Conservation (phyloP, 306 rosid genomes). For the Dryas drummondii region DNA sequence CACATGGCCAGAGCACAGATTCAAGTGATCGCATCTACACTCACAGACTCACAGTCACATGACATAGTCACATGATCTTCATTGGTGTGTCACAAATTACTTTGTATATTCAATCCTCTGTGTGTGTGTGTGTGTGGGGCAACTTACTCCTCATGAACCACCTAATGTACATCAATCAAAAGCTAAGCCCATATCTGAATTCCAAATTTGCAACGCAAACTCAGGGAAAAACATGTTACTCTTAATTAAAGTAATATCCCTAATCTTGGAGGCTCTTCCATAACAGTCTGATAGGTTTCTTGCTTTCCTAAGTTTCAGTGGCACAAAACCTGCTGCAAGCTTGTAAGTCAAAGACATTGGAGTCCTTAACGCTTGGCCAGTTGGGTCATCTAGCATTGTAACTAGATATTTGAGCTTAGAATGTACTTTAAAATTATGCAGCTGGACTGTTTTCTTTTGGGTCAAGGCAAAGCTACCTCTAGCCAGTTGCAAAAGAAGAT, state of each 20-base stretch:
- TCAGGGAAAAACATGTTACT: neutral
- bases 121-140: neutral
- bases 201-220: too few relatives aligned
- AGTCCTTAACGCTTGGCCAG: too few relatives aligned
- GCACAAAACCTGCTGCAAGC: too few relatives aligned
- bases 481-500: neutral
- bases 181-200: neutral
- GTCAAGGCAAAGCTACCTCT: constrained; percentile 8
- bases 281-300: too few relatives aligned
- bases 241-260: neutral
- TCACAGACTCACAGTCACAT: neutral
- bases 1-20: constrained; percentile 34
- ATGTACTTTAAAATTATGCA: neutral
- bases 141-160: neutral
- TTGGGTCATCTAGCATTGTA: neutral
- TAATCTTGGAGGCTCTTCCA: too few relatives aligned
- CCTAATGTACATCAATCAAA: neutral
- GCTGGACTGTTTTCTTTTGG: constrained; percentile 3
- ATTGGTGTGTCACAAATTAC: constrained; percentile 3
- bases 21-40: constrained; percentile 10
- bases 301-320: too few relatives aligned
- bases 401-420: neutral
- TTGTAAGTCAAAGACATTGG: too few relatives aligned
- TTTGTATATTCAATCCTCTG: constrained; percentile 7
- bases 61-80: neutral